Evolutionary conservation across 345 rosid genomes (phyloP).

Genomic region (Raphanus raphanistrum): DNA sequence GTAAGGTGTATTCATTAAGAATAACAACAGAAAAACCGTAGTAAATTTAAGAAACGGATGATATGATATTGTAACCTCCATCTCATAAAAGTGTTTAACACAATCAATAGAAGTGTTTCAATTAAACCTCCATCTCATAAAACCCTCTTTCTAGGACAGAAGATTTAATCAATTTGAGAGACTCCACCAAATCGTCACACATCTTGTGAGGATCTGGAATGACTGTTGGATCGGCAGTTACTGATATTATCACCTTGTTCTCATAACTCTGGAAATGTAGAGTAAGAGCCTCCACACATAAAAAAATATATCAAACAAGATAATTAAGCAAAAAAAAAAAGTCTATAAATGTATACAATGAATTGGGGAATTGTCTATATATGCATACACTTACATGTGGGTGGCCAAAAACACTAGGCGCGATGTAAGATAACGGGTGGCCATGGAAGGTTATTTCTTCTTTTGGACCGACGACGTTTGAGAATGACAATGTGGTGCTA

Average conservation of each 20-base stretch:
- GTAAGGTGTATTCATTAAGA: not conserved
- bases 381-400: constrained; percentile 49
- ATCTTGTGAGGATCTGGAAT: constrained; percentile 35
- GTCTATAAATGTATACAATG: not conserved
- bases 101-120: constrained; percentile 13
- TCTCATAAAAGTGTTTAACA: constrained; percentile 20
- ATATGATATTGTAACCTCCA: not conserved
- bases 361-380: not conserved
- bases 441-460: not conserved
- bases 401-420: constrained; percentile 60
- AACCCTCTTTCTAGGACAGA: constrained; percentile 17
- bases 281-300: constrained; percentile 59
- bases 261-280: constrained; percentile 78
- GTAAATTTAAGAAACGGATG: not conserved
- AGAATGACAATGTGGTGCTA: not conserved
- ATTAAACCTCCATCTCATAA: constrained; percentile 28
- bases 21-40: not conserved
- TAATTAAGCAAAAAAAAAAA: not conserved
- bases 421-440: constrained; percentile 47
- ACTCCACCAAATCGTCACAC: constrained; percentile 1
- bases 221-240: constrained; percentile 63
- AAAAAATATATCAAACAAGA: not conserved
- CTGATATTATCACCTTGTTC: constrained; percentile 56
- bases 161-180: not conserved
- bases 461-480: not conserved